Base-by-base conservation (phyloP, 2,329 filamentous ascomycete genomes). In the Zasmidium angulare region DNA sequence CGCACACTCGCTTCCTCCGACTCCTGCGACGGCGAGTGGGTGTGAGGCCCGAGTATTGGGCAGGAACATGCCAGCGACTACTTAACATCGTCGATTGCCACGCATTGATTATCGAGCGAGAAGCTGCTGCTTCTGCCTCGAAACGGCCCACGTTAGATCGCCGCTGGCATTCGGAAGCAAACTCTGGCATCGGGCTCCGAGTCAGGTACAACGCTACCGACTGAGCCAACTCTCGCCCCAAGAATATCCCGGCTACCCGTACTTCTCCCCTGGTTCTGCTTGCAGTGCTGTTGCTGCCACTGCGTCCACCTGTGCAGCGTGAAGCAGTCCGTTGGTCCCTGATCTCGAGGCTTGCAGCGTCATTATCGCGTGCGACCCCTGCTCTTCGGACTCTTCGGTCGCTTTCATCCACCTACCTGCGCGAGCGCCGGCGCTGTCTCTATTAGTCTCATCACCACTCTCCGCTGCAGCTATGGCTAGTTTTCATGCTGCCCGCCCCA, bases 291-390 rank as follows among this genome's bases (percentile, higher is more conserved):
- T n/a, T n/a, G n/a, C n/a, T n/a, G n/a, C n/a, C n/a, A n/a, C n/a
- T n/a, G n/a, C n/a, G n/a, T n/a, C n/a, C n/a, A n/a, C n/a, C n/a
- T n/a, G n/a, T n/a, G n/a, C n/a, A n/a, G n/a, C n/a, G n/a, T n/a
- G n/a, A n/a, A n/a, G n/a, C 59, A 59, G 56, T 61, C 58, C 36
- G 36, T 43, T n/a, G 36, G 36, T 43, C 36, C 36, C 36, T 56
- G 61, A 61, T 60, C 55, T n/a, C 20, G 61, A 56, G 50, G 55
- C 62, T 43, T 61, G 62, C 62, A 61, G 51, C 64, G 57, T 66
- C 64, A 64, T 64, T 64, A 46, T 61, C 62, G 62, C 56, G 55
- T 60, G 58, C 46, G 36, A 55, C 46, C 53, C 51, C 56, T 56
- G 53, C 52, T 19, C 24, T 11, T 21, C 22, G 51, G 46, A 29